Base-by-base conservation (phyloP, 495 filamentous ascomycete genomes). In the Daldinia bambusicola region DNA sequence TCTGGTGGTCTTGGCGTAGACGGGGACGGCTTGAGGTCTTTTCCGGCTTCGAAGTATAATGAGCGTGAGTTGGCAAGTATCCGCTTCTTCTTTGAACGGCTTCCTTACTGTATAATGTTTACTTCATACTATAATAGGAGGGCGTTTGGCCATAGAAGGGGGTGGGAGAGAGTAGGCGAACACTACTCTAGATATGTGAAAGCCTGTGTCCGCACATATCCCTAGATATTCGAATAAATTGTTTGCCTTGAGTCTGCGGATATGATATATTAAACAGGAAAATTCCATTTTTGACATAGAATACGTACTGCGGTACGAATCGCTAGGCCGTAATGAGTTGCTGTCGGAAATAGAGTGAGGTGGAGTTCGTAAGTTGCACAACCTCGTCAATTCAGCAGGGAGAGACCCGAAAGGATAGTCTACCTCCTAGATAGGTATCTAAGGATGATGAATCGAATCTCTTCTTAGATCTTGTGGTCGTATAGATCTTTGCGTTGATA, bases 391-490 rank as follows among this genome's bases (percentile, higher is more conserved):
- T 48, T 8, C 34, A 36, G 9, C 34, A 36, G 26, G 26, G 26
- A 26, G 3, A 26, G 26, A 26, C 26, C 26, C 26, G 26, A 26
- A 26, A 26, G 26, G 26, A 3, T 36, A 36, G 6, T 5, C 34
- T 36, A 7, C 34, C 9, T 10, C 34, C 9, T 10, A 36, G 9
- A 36, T 36, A 36, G 9, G 1, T 36, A 36, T 36, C 34, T 6
- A 36, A 7, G 34, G 2, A 10, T 36, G 7, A 36, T 36, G 9
- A 10, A 7, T 36, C 34, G 34, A 36, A 10, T 36, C 9, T 48
- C 43, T 6, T 48, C 43, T 48, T 48, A 48, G 43, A 48, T 48
- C 43, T 22, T 20, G 43, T 48, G 43, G 43, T 48, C 43, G 0
- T 20, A 48, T 8, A 48, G 43, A 48, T 22, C 16, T 48, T 48